phyloP scores from a whole-genome alignment of 257 asterid genomes.

The Solanum neorickii region DNA sequence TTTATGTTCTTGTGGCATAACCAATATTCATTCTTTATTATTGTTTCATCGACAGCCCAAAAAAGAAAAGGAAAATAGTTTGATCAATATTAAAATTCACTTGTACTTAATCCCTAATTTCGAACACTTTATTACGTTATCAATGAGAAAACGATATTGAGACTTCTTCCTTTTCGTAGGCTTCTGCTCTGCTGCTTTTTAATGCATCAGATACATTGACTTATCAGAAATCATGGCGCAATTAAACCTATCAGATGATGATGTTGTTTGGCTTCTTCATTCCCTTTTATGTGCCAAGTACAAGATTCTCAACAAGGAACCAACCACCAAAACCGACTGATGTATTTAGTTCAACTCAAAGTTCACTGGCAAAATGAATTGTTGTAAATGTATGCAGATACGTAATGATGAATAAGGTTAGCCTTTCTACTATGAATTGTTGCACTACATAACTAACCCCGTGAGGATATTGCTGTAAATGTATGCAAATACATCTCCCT shows the following conservation, averaged over 20 bases:
- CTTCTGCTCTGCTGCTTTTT: conserved; percentile 77
- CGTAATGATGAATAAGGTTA: not conserved
- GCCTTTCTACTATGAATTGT: not conserved
- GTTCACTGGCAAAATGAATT: conserved; percentile 75
- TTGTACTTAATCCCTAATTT: not conserved
- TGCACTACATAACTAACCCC: not conserved
- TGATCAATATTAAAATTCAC: not conserved
- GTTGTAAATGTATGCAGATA: too few relatives aligned
- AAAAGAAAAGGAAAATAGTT: not conserved
- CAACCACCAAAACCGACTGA: conserved; percentile 75
- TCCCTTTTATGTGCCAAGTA: conserved; percentile 96
- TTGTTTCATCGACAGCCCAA: not conserved
- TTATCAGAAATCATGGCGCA: conserved; percentile 86
- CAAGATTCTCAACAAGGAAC: conserved; percentile 84
- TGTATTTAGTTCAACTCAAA: conserved; percentile 75
- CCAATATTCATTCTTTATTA: not conserved
- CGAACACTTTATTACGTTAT: not conserved
- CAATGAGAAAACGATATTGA: not conserved
- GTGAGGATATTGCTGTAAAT: not conserved
- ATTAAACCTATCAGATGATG: conserved; percentile 81
- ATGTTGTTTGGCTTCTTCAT: conserved; percentile 83
- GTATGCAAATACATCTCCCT: conserved; percentile 75
- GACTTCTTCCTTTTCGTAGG: conserved; percentile 27
- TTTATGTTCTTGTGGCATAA: not conserved
- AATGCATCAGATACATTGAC: conserved; percentile 78